Evolutionary conservation across 208 protist genomes (phyloP).

Genomic region (Hexamita inflata): DNA sequence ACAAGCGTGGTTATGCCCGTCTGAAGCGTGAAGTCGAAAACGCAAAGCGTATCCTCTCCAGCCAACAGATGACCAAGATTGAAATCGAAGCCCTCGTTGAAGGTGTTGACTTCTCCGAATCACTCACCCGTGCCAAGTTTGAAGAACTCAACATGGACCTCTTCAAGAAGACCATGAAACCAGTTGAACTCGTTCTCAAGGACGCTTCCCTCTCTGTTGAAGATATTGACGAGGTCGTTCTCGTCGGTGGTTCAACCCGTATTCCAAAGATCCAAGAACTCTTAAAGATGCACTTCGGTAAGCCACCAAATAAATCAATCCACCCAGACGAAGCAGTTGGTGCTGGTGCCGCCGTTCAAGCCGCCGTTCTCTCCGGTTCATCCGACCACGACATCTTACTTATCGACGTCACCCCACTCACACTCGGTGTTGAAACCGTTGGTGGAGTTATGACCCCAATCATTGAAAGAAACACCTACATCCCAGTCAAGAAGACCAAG

Average conservation of each 20-base stretch:
- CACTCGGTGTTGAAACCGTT: constrained; percentile 89
- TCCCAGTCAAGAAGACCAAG: constrained; percentile 39
- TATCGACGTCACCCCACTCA: constrained; percentile 91
- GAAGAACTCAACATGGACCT: constrained; percentile 56
- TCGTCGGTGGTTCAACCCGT: constrained; percentile 42
- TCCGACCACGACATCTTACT: constrained; percentile 78
- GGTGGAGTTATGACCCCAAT: constrained; percentile 74
- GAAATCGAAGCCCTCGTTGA: constrained; percentile 39
- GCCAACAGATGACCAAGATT: neutral
- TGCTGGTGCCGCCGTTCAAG: constrained; percentile 35
- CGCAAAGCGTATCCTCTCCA: constrained; percentile 39
- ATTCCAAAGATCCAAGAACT: constrained; percentile 37
- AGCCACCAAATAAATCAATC: constrained; percentile 37
- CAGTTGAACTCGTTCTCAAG: constrained; percentile 69
- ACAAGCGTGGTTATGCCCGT: neutral
- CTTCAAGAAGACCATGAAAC: constrained; percentile 71
- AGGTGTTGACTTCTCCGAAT: constrained; percentile 37
- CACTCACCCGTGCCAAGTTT: constrained; percentile 46
- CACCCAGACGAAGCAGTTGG: constrained; percentile 42
- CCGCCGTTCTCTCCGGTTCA: constrained; percentile 43
- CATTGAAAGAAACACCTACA: constrained; percentile 39
- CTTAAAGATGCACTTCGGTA: constrained; percentile 32
- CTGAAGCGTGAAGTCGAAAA: constrained; percentile 23
- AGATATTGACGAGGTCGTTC: constrained; percentile 42
- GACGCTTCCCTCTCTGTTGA: constrained; percentile 25